Base-by-base conservation (phyloP, 345 rosid genomes). In the Erucastrum elatum region DNA sequence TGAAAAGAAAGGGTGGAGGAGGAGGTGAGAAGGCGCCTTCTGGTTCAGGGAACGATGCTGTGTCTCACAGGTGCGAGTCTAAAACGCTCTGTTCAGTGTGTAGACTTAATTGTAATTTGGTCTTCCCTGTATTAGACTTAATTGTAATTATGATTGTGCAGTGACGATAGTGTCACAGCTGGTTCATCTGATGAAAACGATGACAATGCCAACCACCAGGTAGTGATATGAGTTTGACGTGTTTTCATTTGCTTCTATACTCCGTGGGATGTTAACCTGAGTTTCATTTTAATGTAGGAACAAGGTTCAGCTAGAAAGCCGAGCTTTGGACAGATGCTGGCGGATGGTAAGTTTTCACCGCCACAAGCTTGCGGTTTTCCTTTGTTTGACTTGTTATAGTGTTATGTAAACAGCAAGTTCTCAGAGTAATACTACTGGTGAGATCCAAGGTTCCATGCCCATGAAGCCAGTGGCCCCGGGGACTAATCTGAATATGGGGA, bases 111-210 rank as follows among this genome's bases (percentile, higher is more conserved):
- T 64, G 65, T 80, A 35, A 80, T 78, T 61, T 9, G 9, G 8
- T 2, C 2, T 7, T 35, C 10, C 8, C 41, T 35, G 41, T 35
- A 35, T 35, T 35, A 2, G 41, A 35, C 56, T 69, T 17, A 8
- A 9, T 46, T 64, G 65, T 80, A 31, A 80, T 78, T 61, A 10
- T 73, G 27, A 6, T 67, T 84, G 44, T 53, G 80, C 90, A 95
- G 97, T 82, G 92, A 79, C 71, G 97, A 93, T 34, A 95, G 92
- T 78, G 94, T 86, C n/a, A 87, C 92, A 27, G 99, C 89, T 55
- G 99, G 97, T 69, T 90, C 99, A 59, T 91, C 98, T 68, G 96
- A 91, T 75, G 96, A 82, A 80, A 91, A 88, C 64, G 94, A 89
- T 46, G 97, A 93, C 68, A 86, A 90, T 64, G 74, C 78, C 41